phyloP scores from a whole-genome alignment of 148 eudicot genomes.

The Simmondsia chinensis region DNA sequence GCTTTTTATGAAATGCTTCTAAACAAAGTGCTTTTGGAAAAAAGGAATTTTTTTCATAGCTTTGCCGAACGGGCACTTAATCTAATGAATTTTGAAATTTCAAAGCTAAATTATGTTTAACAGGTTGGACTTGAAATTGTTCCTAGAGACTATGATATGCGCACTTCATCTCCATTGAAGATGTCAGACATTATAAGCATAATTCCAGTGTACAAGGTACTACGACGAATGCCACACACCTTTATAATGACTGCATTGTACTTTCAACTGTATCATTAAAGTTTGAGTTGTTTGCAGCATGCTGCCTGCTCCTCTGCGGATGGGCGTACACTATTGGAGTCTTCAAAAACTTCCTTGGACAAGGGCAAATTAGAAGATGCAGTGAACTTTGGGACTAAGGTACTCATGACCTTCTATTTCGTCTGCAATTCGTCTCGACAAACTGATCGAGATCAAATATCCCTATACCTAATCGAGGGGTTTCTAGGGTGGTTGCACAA shows the following conservation, averaged over 20 bases:
- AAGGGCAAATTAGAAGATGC: conserved; percentile 97
- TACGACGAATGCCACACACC: conserved; percentile 2
- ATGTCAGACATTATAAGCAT: conserved; percentile 73
- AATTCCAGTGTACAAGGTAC: conserved; percentile 84
- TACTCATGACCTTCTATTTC: conserved; percentile 5
- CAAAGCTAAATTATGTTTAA: conserved; percentile 10
- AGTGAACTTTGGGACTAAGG: conserved; percentile 90
- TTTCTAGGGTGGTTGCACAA: too few relatives aligned
- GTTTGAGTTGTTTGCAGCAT: conserved; percentile 40
- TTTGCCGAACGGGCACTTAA: too few relatives aligned
- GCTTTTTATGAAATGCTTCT: too few relatives aligned
- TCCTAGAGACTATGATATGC: conserved; percentile 88
- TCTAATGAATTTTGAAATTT: too few relatives aligned
- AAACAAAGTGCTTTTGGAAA: too few relatives aligned
- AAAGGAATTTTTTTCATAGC: too few relatives aligned
- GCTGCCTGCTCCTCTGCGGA: conserved; percentile 97
- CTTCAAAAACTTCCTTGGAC: conserved; percentile 91
- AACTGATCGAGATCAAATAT: too few relatives aligned
- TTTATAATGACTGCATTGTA: neutral
- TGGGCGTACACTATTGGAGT: conserved; percentile 85
- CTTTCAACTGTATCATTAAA: conserved; percentile 9
- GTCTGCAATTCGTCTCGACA: neutral
- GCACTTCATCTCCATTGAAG: conserved; percentile 56
- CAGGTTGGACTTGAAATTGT: conserved; percentile 92
- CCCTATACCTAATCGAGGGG: too few relatives aligned